Conservation (phyloP, 495 filamentous ascomycete species). For the Daldinia loculata region DNA sequence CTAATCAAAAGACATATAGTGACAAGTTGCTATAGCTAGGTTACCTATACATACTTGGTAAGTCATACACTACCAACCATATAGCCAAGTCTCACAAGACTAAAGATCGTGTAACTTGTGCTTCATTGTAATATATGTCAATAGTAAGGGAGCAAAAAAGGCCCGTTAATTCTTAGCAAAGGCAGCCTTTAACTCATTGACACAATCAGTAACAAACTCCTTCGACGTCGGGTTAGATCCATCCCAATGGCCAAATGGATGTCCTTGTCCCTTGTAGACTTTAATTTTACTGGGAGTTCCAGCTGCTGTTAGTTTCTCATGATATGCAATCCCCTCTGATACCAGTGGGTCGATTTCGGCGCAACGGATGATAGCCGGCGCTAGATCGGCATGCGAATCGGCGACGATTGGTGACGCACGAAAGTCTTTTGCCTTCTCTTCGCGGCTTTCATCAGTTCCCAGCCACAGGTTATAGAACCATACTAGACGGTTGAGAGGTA, state of each 20-base stretch:
- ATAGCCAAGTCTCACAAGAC: background rate
- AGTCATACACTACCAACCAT: background rate
- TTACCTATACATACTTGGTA: background rate
- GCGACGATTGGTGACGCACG: conserved; percentile 51
- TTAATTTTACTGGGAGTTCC: conserved; percentile 48
- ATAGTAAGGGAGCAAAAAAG: background rate
- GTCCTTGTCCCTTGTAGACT: conserved; percentile 50
- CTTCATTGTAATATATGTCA: background rate
- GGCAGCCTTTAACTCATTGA: conserved; percentile 43
- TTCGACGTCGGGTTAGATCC: conserved; percentile 44
- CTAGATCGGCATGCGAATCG: conserved; percentile 45
- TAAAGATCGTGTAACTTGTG: background rate
- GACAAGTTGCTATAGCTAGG: too few species aligned
- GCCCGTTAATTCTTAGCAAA: conserved; percentile 23
- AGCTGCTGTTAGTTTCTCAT: conserved; percentile 45
- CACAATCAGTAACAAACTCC: conserved; percentile 48
- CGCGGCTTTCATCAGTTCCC: conserved; percentile 44
- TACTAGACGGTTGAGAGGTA: conserved; percentile 48
- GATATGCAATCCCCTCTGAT: conserved; percentile 49
- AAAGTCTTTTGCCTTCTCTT: conserved; percentile 42
- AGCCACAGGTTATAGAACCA: conserved; percentile 55
- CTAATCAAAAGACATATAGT: too few species aligned
- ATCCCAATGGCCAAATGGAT: conserved; percentile 52
- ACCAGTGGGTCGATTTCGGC: conserved; percentile 50
- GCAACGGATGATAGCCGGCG: conserved; percentile 46